phyloP scores from a whole-genome alignment of 108 stramenopile genomes.

The Nannochloropsis salina region DNA sequence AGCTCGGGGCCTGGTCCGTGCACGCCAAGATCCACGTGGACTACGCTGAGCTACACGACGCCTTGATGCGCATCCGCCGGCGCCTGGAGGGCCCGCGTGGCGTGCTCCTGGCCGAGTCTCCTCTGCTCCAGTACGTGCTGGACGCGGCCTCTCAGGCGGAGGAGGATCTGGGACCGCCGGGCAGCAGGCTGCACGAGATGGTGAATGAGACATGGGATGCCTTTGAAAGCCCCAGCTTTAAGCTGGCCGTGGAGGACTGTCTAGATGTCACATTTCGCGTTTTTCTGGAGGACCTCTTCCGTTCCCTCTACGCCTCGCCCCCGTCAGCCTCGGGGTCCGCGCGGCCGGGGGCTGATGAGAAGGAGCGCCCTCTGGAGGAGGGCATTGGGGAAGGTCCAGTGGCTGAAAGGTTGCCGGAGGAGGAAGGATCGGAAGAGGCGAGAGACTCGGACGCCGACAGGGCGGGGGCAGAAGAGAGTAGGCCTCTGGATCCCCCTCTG shows the following conservation, averaged over 20 bases:
- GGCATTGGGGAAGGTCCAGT: not conserved
- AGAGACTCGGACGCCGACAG: too few species aligned
- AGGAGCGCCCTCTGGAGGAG: not conserved
- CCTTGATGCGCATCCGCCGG: slow-evolving; percentile 26
- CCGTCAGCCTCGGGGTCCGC: not conserved
- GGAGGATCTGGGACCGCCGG: not conserved
- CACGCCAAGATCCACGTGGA: slow-evolving; percentile 29
- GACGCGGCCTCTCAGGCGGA: not conserved
- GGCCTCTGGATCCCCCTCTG: not conserved
- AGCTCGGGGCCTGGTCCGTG: slow-evolving; percentile 24
- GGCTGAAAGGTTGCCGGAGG: not conserved
- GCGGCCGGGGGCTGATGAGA: not conserved
- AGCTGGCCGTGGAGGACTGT: slow-evolving; percentile 30
- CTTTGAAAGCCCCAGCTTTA: slow-evolving; percentile 38
- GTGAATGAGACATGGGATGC: slow-evolving; percentile 43
- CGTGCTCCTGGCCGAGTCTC: not conserved
- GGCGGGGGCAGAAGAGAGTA: not conserved
- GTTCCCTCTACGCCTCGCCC: not conserved
- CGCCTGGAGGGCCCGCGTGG: slow-evolving; percentile 27
- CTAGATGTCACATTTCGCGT: not conserved
- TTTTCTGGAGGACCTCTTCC: not conserved
- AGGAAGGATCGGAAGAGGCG: not conserved
- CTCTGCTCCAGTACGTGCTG: not conserved
- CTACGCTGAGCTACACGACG: slow-evolving; percentile 27
- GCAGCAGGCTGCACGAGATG: slow-evolving; percentile 26